These are phyloP conservation scores for Hirschfeldia incana DNA, from an alignment of 345 rosid genomes.

Conservation along the genomic window DNA sequence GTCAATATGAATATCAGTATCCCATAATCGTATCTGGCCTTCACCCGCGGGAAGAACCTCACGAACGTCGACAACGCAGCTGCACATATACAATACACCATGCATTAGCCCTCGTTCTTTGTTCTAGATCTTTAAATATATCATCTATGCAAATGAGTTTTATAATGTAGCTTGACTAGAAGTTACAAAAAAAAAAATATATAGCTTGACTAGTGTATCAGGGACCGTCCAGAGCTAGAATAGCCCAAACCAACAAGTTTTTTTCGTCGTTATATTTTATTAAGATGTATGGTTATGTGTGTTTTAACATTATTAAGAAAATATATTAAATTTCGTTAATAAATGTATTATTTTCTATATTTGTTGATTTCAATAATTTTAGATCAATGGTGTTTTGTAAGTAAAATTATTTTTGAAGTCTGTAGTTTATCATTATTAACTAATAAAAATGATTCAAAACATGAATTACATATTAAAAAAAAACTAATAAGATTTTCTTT, in stretches of 20 bases:
- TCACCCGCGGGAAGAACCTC: slow-evolving; percentile 60
- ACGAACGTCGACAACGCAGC: slow-evolving; percentile 59
- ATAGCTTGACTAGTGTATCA: neutral
- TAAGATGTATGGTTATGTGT: neutral
- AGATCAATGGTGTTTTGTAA: neutral
- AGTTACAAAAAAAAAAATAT: too few relatives aligned
- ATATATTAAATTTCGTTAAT: neutral
- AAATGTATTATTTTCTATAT: neutral
- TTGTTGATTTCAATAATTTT: neutral
- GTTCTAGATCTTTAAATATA: neutral
- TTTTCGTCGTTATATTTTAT: neutral
- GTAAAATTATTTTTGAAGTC: neutral
- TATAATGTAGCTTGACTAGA: neutral
- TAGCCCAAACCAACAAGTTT: neutral
- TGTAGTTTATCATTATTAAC: neutral
- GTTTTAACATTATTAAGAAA: too few relatives aligned
- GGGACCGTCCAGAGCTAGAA: neutral
- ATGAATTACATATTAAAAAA: neutral
- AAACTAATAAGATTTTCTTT: neutral
- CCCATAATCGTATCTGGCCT: slow-evolving; percentile 68
- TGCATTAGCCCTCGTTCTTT: neutral
- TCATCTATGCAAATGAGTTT: neutral
- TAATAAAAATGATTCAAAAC: too few relatives aligned
- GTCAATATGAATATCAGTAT: slow-evolving; percentile 78
- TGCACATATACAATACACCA: slow-evolving; percentile 43